phyloP scores from a whole-genome alignment of 139 green algal genomes.

The Picochlorum sp. region DNA sequence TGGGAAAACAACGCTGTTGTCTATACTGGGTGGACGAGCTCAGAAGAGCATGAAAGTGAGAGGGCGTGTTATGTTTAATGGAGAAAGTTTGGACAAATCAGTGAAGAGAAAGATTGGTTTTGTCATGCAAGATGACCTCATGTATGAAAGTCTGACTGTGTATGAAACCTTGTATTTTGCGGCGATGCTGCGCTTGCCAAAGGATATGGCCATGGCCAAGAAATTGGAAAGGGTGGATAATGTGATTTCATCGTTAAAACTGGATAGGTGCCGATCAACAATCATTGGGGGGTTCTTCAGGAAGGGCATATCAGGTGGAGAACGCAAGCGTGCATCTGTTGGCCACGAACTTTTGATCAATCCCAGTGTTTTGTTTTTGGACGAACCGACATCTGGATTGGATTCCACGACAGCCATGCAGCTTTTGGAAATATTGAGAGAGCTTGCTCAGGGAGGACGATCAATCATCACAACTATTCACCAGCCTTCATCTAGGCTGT shows the following conservation, averaged over 20 bases:
- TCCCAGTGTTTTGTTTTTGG: constrained; percentile 81
- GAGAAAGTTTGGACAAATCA: constrained; percentile 44
- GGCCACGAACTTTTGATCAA: constrained; percentile 90
- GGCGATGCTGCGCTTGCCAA: constrained; percentile 70
- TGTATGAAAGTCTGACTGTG: constrained; percentile 71
- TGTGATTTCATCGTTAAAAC: constrained; percentile 60
- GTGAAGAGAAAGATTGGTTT: constrained; percentile 47
- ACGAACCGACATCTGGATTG: constrained; percentile 62
- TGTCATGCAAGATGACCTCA: constrained; percentile 81
- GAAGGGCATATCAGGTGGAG: constrained; percentile 81
- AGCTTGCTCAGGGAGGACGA: constrained; percentile 62
- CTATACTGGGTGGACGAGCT: constrained; percentile 52
- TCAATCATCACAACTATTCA: constrained; percentile 88
- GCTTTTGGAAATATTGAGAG: constrained; percentile 62
- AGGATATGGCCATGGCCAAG: constrained; percentile 42
- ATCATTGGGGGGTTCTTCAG: constrained; percentile 81
- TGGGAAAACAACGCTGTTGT: constrained; percentile 75
- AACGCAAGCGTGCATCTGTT: constrained; percentile 85
- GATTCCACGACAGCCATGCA: constrained; percentile 88
- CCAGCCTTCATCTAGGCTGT: constrained; percentile 79
- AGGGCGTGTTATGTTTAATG: constrained; percentile 66
- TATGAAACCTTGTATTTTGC: constrained; percentile 69
- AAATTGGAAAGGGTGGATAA: constrained; percentile 58
- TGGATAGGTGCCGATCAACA: constrained; percentile 72
- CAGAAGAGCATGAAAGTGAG: constrained; percentile 25